These are phyloP conservation scores for Xylaria cubensis DNA, from an alignment of 495 filamentous ascomycete genomes.

Conservation along the genomic window DNA sequence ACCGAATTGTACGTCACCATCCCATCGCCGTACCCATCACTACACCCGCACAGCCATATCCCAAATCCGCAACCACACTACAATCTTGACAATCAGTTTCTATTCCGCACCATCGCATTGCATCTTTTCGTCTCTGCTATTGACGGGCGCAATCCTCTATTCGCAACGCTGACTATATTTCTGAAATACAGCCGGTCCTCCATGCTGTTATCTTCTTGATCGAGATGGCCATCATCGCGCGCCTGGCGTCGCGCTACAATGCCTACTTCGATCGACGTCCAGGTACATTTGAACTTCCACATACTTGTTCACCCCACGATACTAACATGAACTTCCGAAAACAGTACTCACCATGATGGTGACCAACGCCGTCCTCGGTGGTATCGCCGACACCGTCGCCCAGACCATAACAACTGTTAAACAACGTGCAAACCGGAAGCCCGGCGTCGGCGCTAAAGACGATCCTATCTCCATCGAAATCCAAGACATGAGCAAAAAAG, in stretches of 20 bases:
- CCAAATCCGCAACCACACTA: neutral
- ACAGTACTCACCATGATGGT: constrained; percentile 97
- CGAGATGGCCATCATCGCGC: constrained; percentile 83
- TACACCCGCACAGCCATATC: neutral
- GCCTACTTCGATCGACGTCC: constrained; percentile 88
- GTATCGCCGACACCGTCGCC: constrained; percentile 93
- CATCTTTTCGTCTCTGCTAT: neutral
- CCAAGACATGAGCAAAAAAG: constrained; percentile 85
- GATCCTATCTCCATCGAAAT: constrained; percentile 88
- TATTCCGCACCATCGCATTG: neutral
- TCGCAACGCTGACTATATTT: constrained; percentile 34
- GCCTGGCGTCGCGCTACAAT: constrained; percentile 87
- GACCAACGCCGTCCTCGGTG: constrained; percentile 91
- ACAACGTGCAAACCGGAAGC: constrained; percentile 67
- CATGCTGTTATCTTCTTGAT: constrained; percentile 85
- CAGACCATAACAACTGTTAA: constrained; percentile 89
- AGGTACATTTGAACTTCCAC: constrained; percentile 55
- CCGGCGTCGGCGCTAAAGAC: constrained; percentile 60
- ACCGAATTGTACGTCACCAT: constrained; percentile 70
- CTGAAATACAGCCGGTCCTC: constrained; percentile 73
- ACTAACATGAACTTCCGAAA: constrained; percentile 30
- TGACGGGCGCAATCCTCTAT: neutral
- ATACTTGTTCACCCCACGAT: neutral
- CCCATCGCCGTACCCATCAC: constrained; percentile 30
- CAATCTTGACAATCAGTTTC: neutral